Evolutionary conservation across 768 basidiomycete species (phyloP), one percentile per base, ranked within the genome.

Genomic region (Russula sp.): DNA sequence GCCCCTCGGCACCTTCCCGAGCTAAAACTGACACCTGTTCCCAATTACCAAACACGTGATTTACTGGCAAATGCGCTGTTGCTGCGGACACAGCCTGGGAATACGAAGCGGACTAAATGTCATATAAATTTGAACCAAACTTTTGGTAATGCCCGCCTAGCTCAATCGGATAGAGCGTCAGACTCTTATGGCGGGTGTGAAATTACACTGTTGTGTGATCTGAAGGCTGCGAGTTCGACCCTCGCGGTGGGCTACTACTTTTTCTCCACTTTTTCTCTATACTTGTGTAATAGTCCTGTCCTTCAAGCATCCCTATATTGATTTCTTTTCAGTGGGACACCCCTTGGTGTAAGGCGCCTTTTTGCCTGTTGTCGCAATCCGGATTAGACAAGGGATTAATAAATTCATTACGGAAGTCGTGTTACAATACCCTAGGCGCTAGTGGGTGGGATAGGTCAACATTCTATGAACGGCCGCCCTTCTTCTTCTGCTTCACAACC

Each of bases 401-500:
- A 25, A 53, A 50, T 62, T 25, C 57, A 63, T 63, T 58, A 58
- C 13, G 45, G 39, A 11, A 46, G 42, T 55, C 29, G 32, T 36
- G 38, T 53, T 55, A 51, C 56, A 55, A 32, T 53, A 43, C 32
- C 32, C n/a, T n/a, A n/a, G n/a, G n/a, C n/a, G n/a, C n/a, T n/a
- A n/a, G n/a, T n/a, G n/a, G n/a, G 1, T 18, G 5, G 14, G 38
- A 22, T 2, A 11, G 45, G 9, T 22, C 7, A 39, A 29, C 51
- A 14, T 11, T 43, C 76, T 71, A 87, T 49, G 83, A 70, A 68
- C 82, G 78, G 34, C 81, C 81, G 16, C 86, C 81, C 75, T 91
- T 92, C 83, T 93, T 97, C 78, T 95, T 97, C 80, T 95, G 94
- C 68, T 93, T 93, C 56, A 94, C 90, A 6, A 95, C 88, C 75